Base-by-base conservation (phyloP, 2,329 filamentous ascomycete species). In the Cladobotryum mycophilum region DNA sequence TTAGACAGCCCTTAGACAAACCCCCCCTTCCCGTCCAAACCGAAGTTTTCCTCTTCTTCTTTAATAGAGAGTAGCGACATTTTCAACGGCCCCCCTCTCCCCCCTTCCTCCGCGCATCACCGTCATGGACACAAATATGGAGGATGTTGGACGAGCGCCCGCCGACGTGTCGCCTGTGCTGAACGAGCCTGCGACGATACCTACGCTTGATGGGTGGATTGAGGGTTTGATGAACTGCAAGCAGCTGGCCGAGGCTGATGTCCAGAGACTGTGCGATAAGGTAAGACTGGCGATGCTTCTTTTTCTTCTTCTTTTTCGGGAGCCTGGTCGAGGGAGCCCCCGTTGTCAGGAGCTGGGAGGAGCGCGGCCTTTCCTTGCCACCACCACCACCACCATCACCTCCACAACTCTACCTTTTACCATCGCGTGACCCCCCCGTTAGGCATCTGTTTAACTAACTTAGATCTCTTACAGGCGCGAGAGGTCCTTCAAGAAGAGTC, bases 191-290 rank as follows among this genome's bases (percentile, higher is more conserved):
- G 85, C 91, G 55, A 89, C 90, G 61, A 93, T 96, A 76, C 84
- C 88, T 55, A 96, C 89, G 54, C 80, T 99, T 57, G 93, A 99
- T 69, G 90, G 91, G 66, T 99, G 93, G 93, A 97, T 99, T 68
- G 92, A 96, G 79, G 91, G 81, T 76, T 79, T 99, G 73, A 97
- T 99, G 92, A 84, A 75, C 67, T 99, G 93, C 87, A 99, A 99
- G 78, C 93, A 97, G 80, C 80, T 99, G 71, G 84, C 88, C 55
- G 93, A 99, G 76, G 79, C 82, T 58, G 93, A 99, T 69, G 93
- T 99, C 56, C 89, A 95, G 76, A 86, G 92, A 70, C 82, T 99
- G 67, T 99, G 93, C 78, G 93, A 97, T 70, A 95, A 96, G 86
- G 92, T 95, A 74, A 67, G 67, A 42, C 41, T 51, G 34, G 25